Evolutionary conservation across 768 basidiomycete species (phyloP), one percentile per base, ranked within the genome.

Genomic region (Hypsizygus marmoreus): DNA sequence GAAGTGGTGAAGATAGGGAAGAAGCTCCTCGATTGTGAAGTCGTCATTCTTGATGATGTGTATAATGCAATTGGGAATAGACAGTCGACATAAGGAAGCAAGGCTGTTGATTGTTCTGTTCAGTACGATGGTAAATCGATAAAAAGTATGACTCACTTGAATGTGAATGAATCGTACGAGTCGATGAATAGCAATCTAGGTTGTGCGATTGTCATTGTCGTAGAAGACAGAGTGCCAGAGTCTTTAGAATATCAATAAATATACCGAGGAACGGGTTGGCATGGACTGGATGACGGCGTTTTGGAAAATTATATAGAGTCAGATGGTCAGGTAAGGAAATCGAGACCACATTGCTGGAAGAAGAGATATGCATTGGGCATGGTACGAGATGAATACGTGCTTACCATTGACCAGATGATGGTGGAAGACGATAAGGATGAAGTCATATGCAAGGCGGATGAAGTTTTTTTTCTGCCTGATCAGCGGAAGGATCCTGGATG

Each of bases 121-220:
- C 23, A 38, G 22, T 24, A 24, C 6, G 50, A 10, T 12, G 23
- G 23, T 7, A 41, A 24, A 30, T 9, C 22, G 30, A 48, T 14
- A 4, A 17, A 10, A 25, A 33, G 6, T 23, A 31, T 20, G 34
- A 73, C 85, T 47, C 44, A 90, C 89, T 91, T 92, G 79, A 80
- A 79, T n/a, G 90, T 88, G 65, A 91, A 92, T 2, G 89, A 91
- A 63, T 91, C 90, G 54, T 91, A 90, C 0, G 89, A 91, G 61
- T 91, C 90, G 23, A 91, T 73, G 35, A 92, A 71, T 23, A 91
- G 72, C 36, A 92, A 70, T 41, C 78, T 73, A 34, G 81, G 80
- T 13, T 56, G 56, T 43, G 66, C 63, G 31, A 67, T 51, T 34
- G 66, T 60, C 71, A 74, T 74, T 20, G 23, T 49, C 34, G 38